Evolutionary conservation across 169 alveolate species (phyloP), one percentile per base, ranked within the genome.

Genomic region (Plasmodium cynomolgi): DNA sequence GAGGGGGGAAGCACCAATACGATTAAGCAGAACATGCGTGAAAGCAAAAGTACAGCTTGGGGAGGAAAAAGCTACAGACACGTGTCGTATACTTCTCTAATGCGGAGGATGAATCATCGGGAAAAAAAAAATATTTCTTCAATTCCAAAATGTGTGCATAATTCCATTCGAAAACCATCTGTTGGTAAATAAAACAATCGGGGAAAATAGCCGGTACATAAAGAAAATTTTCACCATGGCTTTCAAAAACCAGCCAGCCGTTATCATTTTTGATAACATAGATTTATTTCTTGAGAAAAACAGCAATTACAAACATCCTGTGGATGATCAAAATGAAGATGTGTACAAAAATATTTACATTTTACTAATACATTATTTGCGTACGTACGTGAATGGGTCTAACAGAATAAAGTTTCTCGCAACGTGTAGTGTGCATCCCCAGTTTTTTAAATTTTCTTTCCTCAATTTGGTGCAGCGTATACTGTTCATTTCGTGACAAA

Each of bases 261-360:
- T 91, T 81, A 91, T 91, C 1, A 81, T 91, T 41, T 91, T 91
- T 77, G 95, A 91, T 71, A 82, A 82, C 79, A 91, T 91, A 17
- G 95, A 91, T 73, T n/a, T 82, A 54, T 91, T 91, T 41, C 54
- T 91, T 20, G 95, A 91, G 77, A 91, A 82, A 82, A 91, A 91
- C 77, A 75, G 56, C 37, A 71, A 91, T 41, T 91, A 91, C 47
- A 81, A 75, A 47, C 26, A 44, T 79, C 23, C 47, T 17, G 94
- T 62, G 34, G 92, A 91, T 26, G 92, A 91, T 56, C 90, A 91
- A 91, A 91, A 91, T 71, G 92, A 91, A 71, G 92, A 81, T 81
- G 95, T 91, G 8, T 91, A 91, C 56, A 91, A 91, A 91, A 91
- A 91, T 75, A 91, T 91, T 34, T 91, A 91, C 68, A 47, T 29